A percentile compares a stretch with the other conserved stretches of the same genome.
Evolutionary conservation across 176 grass and related monocot species (phyloP).

Genomic region (Cenchrus americanus): DNA sequence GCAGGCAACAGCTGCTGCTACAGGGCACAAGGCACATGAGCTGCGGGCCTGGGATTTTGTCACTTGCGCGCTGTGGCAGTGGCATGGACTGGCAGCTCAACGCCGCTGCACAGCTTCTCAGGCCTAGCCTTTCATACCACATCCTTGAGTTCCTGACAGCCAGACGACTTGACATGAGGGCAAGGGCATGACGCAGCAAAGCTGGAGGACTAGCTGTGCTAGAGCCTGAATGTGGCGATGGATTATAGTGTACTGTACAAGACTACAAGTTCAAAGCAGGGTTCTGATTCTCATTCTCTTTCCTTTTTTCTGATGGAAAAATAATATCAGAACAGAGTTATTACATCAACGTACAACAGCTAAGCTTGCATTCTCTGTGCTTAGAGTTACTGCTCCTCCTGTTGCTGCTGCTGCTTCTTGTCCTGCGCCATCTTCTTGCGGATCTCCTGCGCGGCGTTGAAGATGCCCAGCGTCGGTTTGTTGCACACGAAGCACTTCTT

Average conservation of each 20-base stretch:
- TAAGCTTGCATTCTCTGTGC: not conserved
- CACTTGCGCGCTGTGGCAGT: no score
- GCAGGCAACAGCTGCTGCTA: no score
- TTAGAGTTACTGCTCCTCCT: not conserved
- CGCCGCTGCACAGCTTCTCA: not conserved
- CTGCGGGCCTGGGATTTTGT: no score
- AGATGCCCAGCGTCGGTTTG: slow-evolving; percentile 85
- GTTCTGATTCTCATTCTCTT: not conserved
- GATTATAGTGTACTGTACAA: not conserved
- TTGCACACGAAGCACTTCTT: slow-evolving; percentile 93
- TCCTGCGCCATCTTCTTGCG: slow-evolving; percentile 76
- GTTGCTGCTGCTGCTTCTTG: slow-evolving; percentile 54
- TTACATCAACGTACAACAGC: slow-evolving; percentile 16
- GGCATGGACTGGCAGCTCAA: not conserved
- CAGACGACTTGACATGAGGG: not conserved
- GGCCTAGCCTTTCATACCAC: not conserved
- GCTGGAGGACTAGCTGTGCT: not conserved
- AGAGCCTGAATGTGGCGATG: not conserved
- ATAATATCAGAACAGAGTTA: not conserved
- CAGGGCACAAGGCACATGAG: no score
- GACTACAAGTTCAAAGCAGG: slow-evolving; percentile 7
- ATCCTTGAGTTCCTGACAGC: no score
- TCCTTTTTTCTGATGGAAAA: not conserved
- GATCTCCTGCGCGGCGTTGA: slow-evolving; percentile 85
- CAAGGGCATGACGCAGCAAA: not conserved